phyloP scores from a whole-genome alignment of 208 protist species.

The Crithidia bombi region DNA sequence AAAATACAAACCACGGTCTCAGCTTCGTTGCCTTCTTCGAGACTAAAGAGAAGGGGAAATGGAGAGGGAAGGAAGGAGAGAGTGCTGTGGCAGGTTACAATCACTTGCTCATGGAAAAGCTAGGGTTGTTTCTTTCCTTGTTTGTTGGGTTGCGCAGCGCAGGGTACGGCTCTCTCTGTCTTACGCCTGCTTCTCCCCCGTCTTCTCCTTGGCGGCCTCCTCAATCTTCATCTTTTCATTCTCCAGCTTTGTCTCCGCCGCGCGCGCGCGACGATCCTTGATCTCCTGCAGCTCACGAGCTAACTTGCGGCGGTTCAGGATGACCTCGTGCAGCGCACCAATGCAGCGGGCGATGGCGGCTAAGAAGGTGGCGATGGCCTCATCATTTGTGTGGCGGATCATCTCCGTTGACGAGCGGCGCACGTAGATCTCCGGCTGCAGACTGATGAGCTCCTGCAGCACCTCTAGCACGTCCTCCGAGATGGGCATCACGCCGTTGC shows the following conservation, averaged over 20 bases:
- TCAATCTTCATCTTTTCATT: constrained; percentile 66
- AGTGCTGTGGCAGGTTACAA: no score
- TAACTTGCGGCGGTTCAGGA: constrained; percentile 81
- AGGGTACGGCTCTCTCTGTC: no score
- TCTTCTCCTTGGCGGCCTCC: constrained; percentile 48
- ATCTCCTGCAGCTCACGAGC: constrained; percentile 78
- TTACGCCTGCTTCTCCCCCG: constrained; percentile 19
- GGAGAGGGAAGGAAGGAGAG: no score
- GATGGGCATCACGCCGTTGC: constrained; percentile 70
- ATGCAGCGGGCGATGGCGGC: constrained; percentile 84
- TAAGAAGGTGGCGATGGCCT: constrained; percentile 86
- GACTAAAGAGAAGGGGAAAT: no score
- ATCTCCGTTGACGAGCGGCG: constrained; percentile 85
- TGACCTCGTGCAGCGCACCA: constrained; percentile 82
- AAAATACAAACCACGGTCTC: no score
- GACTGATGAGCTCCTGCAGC: constrained; percentile 89
- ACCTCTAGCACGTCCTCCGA: constrained; percentile 88
- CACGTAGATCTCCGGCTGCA: constrained; percentile 85
- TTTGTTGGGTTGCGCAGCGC: constrained; percentile 3
- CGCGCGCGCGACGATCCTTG: constrained; percentile 57
- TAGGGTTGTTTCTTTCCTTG: background rate
- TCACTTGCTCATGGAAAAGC: no score
- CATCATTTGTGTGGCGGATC: constrained; percentile 87
- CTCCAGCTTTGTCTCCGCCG: constrained; percentile 61
- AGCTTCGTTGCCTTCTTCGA: no score